phyloP scores from a whole-genome alignment of 768 basidiomycete species.

The Suillus bovinus region DNA sequence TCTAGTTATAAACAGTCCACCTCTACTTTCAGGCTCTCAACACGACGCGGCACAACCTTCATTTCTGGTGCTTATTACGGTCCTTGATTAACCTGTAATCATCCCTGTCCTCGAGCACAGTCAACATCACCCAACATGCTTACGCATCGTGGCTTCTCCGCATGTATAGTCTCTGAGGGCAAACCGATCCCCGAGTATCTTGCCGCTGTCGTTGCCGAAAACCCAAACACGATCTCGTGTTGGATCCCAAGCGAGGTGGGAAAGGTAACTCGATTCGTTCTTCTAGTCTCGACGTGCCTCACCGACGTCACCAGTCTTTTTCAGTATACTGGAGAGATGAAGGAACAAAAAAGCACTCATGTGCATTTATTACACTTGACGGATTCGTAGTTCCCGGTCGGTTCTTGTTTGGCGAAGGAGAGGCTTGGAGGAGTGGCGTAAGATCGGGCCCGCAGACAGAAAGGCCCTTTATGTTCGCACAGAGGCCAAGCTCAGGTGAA shows the following conservation, averaged over 20 bases:
- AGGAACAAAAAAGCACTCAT: slow-evolving; percentile 53
- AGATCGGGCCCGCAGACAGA: slow-evolving; percentile 51
- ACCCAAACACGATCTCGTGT: slow-evolving; percentile 52
- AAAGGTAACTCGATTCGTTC: slow-evolving; percentile 39
- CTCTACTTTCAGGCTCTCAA: background rate
- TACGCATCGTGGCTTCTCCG: slow-evolving; percentile 61
- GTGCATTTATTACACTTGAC: slow-evolving; percentile 64
- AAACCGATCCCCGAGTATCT: slow-evolving; percentile 54
- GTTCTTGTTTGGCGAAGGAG: slow-evolving; percentile 58
- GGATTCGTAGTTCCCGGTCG: slow-evolving; percentile 62
- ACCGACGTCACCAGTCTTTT: slow-evolving; percentile 44
- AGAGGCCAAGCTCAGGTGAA: slow-evolving; percentile 41
- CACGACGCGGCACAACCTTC: slow-evolving; percentile 7
- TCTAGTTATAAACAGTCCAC: slow-evolving; percentile 1
- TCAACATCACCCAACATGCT: slow-evolving; percentile 38
- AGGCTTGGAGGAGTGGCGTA: slow-evolving; percentile 52
- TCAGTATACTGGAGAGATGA: slow-evolving; percentile 66
- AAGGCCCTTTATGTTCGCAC: slow-evolving; percentile 61
- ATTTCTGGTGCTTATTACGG: slow-evolving; percentile 11
- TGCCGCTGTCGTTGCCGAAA: slow-evolving; percentile 47
- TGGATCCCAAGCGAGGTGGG: slow-evolving; percentile 68
- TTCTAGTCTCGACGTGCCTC: slow-evolving; percentile 11
- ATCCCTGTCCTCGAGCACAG: slow-evolving; percentile 1
- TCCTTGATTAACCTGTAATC: slow-evolving; percentile 16
- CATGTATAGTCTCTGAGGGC: slow-evolving; percentile 63